Evolutionary conservation across 108 stramenopile genomes (phyloP).

Genomic region (Conticribra guillardii): DNA sequence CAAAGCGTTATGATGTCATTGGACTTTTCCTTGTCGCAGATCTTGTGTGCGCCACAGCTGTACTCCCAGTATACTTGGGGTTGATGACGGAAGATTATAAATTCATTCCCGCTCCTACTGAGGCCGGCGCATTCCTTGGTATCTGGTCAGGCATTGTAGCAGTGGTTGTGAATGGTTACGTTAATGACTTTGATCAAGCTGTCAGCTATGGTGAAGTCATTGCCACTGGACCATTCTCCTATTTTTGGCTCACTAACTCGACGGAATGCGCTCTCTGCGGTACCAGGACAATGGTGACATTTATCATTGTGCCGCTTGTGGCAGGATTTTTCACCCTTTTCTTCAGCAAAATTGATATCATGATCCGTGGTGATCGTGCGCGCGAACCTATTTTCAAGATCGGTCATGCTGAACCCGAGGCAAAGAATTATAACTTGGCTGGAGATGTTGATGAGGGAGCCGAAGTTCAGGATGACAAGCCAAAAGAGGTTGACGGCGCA

Average conservation of each 20-base stretch:
- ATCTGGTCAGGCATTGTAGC: slow-evolving; percentile 63
- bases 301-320: slow-evolving; percentile 73
- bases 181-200: slow-evolving; percentile 61
- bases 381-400: slow-evolving; percentile 53
- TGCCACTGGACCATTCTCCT: slow-evolving; percentile 58
- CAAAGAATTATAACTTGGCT: slow-evolving; percentile 35
- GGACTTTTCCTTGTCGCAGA: slow-evolving; percentile 81
- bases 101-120: slow-evolving; percentile 71
- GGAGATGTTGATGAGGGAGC: slow-evolving; percentile 12
- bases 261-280: slow-evolving; percentile 78
- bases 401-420: slow-evolving; percentile 13
- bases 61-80: slow-evolving; percentile 77
- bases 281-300: slow-evolving; percentile 71
- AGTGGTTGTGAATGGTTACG: slow-evolving; percentile 67
- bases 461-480: neutral
- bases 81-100: slow-evolving; percentile 61
- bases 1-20: slow-evolving; percentile 67
- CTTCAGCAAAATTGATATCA: slow-evolving; percentile 66
- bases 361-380: slow-evolving; percentile 65
- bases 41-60: slow-evolving; percentile 77
- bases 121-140: slow-evolving; percentile 74
- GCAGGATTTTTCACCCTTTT: slow-evolving; percentile 55
- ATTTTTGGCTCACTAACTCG: slow-evolving; percentile 81
- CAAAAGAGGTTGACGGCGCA: slow-evolving; percentile 21
- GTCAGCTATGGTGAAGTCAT: slow-evolving; percentile 50